Evolutionary conservation across 2,329 filamentous ascomycete species (phyloP), one percentile per base, ranked within the genome.

Genomic region (Trichoderma breve): DNA sequence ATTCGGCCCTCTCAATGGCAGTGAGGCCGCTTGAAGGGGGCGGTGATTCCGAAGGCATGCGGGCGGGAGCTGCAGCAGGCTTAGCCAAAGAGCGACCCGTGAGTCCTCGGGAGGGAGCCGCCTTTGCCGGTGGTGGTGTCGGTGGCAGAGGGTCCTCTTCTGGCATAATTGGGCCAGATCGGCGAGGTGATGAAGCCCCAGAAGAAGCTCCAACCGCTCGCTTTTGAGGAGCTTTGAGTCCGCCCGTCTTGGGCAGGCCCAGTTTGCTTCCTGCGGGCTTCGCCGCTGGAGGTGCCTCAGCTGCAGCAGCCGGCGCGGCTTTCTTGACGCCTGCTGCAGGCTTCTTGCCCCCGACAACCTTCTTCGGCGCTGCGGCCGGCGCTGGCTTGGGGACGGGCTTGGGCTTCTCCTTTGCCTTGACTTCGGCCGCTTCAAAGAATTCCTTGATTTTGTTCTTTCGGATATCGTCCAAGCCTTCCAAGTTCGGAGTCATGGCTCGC

Each of bases 381-480:
- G 86, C 85, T 8, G 84, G 86, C 71, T 83, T 84, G 3, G 93
- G 88, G 9, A 90, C 89, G 28, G 93, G 88, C 83, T 98, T 98
- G 0, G 95, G 95, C 83, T 97, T 97, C 61, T 85, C 83, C 76
- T 84, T 85, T 58, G 83, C 83, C 76, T 84, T 85, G 12, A 85
- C 83, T 73, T 84, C 82, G 15, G 84, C 84, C 0, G 88, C 86
- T 70, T 95, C 93, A 73, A 91, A 93, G 80, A 90, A 98, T 80
- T 99, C 96, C 83, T 97, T 98, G 80, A 98, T 93, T 82, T 98
- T 99, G 74, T 87, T 92, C 84, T 97, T 98, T 73, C 95, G 90
- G 75, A 98, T 98, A 28, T 99, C 96, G 79, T 99, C 96, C 3
- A 99, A 86, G 3, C 94, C 94, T 74, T 98, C 95, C 18, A 99